Conservation (phyloP, 1,284 basidiomycete genomes). For the Earliella scabrosa region DNA sequence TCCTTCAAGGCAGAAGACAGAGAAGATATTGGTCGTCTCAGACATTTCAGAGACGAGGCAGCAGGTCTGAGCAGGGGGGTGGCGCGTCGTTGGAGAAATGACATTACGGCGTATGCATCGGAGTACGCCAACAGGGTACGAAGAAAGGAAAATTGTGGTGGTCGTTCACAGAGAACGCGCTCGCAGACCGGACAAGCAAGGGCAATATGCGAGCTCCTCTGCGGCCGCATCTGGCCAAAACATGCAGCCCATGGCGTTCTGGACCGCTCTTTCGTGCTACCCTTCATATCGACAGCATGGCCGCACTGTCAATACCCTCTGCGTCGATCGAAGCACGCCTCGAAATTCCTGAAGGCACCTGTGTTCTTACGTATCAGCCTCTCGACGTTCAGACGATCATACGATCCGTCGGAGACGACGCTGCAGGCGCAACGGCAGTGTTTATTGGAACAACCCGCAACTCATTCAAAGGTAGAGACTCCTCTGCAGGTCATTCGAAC, state of each 20-base stretch:
- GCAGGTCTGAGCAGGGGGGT: slow-evolving; percentile 13
- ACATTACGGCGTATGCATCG: slow-evolving; percentile 14
- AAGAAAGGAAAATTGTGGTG: background rate
- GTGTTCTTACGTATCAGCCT: slow-evolving; percentile 59
- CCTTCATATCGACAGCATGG: too few species aligned
- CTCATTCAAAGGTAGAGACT: slow-evolving; percentile 54
- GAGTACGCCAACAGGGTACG: background rate
- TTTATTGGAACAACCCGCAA: slow-evolving; percentile 79
- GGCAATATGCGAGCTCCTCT: background rate
- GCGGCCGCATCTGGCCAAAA: too few species aligned
- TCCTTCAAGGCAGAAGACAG: slow-evolving; percentile 19
- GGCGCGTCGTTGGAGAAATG: slow-evolving; percentile 21
- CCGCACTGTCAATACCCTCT: slow-evolving; percentile 15
- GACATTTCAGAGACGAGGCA: slow-evolving; percentile 9
- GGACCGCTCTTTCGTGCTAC: too few species aligned
- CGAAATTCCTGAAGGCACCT: slow-evolving; percentile 53
- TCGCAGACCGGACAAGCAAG: background rate
- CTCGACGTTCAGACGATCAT: slow-evolving; percentile 65
- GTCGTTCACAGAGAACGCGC: background rate
- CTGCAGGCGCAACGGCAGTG: slow-evolving; percentile 72
- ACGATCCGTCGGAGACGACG: slow-evolving; percentile 60
- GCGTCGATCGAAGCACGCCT: slow-evolving; percentile 53
- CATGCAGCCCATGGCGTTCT: too few species aligned
- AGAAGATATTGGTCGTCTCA: slow-evolving; percentile 14
- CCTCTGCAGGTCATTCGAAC: background rate